Evolutionary conservation across 768 basidiomycete species (phyloP).

Genomic region (Boletus bicolor): DNA sequence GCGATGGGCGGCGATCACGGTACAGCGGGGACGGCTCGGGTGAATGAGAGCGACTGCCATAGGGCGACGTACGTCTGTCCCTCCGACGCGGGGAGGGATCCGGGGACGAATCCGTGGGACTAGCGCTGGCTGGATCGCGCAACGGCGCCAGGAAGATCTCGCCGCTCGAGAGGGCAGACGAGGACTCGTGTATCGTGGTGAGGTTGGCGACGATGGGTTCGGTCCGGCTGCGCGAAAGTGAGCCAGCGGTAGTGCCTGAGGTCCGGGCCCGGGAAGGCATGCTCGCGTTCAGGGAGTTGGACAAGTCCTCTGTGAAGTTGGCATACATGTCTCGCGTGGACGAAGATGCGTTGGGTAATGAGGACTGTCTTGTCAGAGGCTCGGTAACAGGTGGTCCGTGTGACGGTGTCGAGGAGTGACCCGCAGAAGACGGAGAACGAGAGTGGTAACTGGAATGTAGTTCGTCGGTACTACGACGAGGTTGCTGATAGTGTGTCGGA

Average conservation of each 20-base stretch:
- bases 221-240: constrained; percentile 29
- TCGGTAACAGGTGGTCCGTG: constrained; percentile 21
- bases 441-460: constrained; percentile 12
- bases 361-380: constrained; percentile 23
- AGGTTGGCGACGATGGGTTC: constrained; percentile 27
- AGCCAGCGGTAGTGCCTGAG: neutral
- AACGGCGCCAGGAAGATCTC: constrained; percentile 28
- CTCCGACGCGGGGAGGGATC: constrained; percentile 30
- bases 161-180: constrained; percentile 20
- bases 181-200: constrained; percentile 28
- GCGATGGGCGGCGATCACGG: constrained; percentile 25
- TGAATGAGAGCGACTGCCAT: constrained; percentile 5
- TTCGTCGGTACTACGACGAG: constrained; percentile 29
- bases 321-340: constrained; percentile 19
- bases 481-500: constrained; percentile 52
- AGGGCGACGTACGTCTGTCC: constrained; percentile 24
- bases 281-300: constrained; percentile 18
- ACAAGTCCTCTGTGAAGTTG: constrained; percentile 27
- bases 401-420: constrained; percentile 13
- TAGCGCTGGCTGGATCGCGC: constrained; percentile 9
- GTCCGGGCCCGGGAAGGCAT: constrained; percentile 18
- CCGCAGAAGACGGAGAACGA: constrained; percentile 24
- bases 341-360: constrained; percentile 25
- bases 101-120: constrained; percentile 23
- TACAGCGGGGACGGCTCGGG: constrained; percentile 30